Evolutionary conservation across 2,329 filamentous ascomycete species (phyloP), one percentile per base, ranked within the genome.

Genomic region (Alternaria brassicae): DNA sequence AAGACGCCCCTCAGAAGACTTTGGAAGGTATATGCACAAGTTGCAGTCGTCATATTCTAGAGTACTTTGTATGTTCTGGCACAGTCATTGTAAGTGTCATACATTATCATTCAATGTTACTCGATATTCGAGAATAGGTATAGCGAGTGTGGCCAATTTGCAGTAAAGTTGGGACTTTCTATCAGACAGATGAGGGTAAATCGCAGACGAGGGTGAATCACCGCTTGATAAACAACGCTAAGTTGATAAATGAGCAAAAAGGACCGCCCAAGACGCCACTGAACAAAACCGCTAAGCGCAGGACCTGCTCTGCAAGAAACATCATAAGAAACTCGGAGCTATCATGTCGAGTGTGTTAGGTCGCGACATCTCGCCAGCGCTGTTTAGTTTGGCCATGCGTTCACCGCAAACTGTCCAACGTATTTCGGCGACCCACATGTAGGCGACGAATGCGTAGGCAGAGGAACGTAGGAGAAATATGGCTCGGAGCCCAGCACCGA

Each of bases 401-500:
- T 62, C 51, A 51, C 50, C 25, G 71, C 71, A 19, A 49, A 41
- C 8, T 57, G 45, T 4, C 66, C 62, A n/a, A 66, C 41, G 49
- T 74, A 74, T 48, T 61, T 65, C n/a, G 72, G 71, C 53, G 65
- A 49, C 50, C 57, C 47, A 58, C 67, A 69, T n/a, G 54, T 55
- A 40, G 64, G 56, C 41, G 53, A 19, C 12, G 34, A 25, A 10
- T 12, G n/a, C 8, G 21, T 50, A 17, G 56, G 37, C 30, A 76
- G 60, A 23, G 73, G 73, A 3, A 76, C 56, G 47, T 59, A 71
- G 39, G 70, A 73, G 37, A 63, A 58, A 56, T 74, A 75, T 8
- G 69, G 72, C 53, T 56, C 34, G 2, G 64, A 69, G 12, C 71
- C 72, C 21, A 69, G 62, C 13, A 70, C 32, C 2, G 70, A 66